phyloP scores from a whole-genome alignment of 108 stramenopile species.

The Fistulifera pelliculosa region DNA sequence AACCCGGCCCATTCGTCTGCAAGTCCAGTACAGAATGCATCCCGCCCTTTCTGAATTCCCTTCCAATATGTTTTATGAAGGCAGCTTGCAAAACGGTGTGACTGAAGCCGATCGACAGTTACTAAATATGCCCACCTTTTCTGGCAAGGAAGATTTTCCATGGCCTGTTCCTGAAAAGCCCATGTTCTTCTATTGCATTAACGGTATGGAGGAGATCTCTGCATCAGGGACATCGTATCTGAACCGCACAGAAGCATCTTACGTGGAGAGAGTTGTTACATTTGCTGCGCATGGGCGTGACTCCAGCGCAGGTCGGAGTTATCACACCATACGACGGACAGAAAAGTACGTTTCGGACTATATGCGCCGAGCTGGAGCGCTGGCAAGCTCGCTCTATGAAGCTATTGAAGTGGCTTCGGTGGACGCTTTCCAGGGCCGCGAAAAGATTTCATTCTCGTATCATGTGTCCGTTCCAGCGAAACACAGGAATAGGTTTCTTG shows the following conservation, averaged over 20 bases:
- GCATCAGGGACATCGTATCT: constrained; percentile 95
- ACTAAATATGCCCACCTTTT: constrained; percentile 53
- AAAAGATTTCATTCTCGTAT: constrained; percentile 97
- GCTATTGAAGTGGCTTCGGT: constrained; percentile 96
- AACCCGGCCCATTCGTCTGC: constrained; percentile 91
- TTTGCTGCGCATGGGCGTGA: constrained; percentile 87
- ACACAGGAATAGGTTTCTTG: constrained; percentile 95
- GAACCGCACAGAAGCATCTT: constrained; percentile 94
- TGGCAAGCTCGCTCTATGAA: constrained; percentile 78
- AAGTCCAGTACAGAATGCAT: constrained; percentile 99
- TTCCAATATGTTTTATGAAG: constrained; percentile 98
- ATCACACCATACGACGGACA: constrained; percentile 99
- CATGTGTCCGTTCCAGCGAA: constrained; percentile 97
- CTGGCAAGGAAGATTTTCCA: constrained; percentile 82
- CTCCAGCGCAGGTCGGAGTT: constrained; percentile 83
- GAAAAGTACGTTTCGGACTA: constrained; percentile 89
- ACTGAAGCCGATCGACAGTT: constrained; percentile 90
- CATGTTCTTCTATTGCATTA: constrained; percentile 91
- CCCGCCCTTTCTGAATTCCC: constrained; percentile 96
- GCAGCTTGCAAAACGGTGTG: constrained; percentile 96
- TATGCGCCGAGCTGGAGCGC: constrained; percentile 81
- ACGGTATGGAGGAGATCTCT: constrained; percentile 96
- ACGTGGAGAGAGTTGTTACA: constrained; percentile 96
- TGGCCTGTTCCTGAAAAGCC: constrained; percentile 90
- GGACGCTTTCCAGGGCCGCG: constrained; percentile 98